Evolutionary conservation across 2,329 filamentous ascomycete genomes (phyloP), one percentile per base, ranked within the genome.

Genomic region (Fusarium annulatum): DNA sequence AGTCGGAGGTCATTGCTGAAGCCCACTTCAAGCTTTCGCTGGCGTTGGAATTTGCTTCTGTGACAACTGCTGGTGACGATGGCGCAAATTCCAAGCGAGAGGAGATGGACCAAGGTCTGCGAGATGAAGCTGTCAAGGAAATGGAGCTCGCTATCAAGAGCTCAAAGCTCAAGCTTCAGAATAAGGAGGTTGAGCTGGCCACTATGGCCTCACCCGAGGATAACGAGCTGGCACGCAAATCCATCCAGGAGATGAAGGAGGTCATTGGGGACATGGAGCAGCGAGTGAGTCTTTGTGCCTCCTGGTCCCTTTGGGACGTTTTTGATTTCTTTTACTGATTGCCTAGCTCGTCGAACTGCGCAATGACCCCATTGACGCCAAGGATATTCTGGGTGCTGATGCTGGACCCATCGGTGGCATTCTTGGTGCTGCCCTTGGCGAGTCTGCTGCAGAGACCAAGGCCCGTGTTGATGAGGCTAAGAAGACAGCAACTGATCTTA

Each of bases 1-100:
- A 97, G 71, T 94, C 94, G 19, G 93, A 95, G 76, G 88, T 97
- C 58, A 89, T 98, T 64, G 96, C 96, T 46, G 96, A 99, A 85
- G 96, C 94, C 21, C 95, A 99, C 85, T 99, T 93, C 86, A 98
- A 98, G 84, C 91, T 99, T 33, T 97, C 96, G 1, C 89, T 99
- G 21, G 96, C 96, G 1, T 88, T 99, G 34, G 96, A 99, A 80
- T 98, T 98, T 77, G 94, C 94, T 8, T 96, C 94, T 0, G 90
- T 96, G 51, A 93, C 91, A 10, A 86, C 89, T 3, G 83, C 86
- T 18, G 88, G 88, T 21, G 84, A 86, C 7, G 83, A 85, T 26
- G 83, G 84, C n/a, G 81, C 81, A 18, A 82, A 83, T 36, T 79
- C 80, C 52, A 89, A 84, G 83, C 86, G 84, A 69, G 81, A 84